Conservation (phyloP, 805 yeast species). For the Tanozyma kutaoensis region DNA sequence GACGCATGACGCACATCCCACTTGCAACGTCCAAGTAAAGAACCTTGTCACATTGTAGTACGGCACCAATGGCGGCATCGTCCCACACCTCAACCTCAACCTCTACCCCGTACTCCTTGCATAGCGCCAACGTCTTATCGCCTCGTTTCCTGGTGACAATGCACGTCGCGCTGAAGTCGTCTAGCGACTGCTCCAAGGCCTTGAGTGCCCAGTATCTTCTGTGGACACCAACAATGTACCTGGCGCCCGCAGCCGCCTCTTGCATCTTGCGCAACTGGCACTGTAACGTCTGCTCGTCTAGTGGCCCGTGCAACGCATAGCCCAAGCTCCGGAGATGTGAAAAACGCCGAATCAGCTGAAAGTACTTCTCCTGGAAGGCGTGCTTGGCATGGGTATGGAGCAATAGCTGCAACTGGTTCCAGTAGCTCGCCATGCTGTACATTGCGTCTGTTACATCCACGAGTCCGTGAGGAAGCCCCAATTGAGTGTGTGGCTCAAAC, state of each 20-base stretch:
- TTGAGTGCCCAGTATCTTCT: constrained; percentile 14
- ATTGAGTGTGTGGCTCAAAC: background rate
- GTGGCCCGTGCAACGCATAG: constrained; percentile 21
- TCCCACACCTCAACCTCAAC: constrained; percentile 23
- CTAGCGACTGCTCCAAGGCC: constrained; percentile 7
- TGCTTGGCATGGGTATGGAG: constrained; percentile 10
- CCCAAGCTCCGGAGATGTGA: constrained; percentile 18
- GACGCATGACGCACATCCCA: constrained; percentile 23
- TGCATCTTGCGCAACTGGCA: constrained; percentile 6
- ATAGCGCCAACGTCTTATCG: constrained; percentile 24
- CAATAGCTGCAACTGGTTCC: constrained; percentile 27
- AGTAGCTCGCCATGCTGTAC: constrained; percentile 11
- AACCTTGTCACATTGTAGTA: constrained; percentile 30
- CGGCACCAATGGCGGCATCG: constrained; percentile 25
- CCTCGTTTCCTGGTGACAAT: background rate
- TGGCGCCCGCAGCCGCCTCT: constrained; percentile 5
- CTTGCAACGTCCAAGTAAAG: constrained; percentile 25
- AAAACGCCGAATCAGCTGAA: constrained; percentile 5
- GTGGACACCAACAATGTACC: constrained; percentile 6
- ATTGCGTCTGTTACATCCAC: constrained; percentile 13
- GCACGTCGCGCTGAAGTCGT: background rate
- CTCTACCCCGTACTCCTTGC: constrained; percentile 32
- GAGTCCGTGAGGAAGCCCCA: constrained; percentile 15
- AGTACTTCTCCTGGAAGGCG: background rate
- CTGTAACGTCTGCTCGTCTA: constrained; percentile 5